These are phyloP conservation scores for Xylaria cubensis DNA, from an alignment of 495 filamentous ascomycete genomes.

Conservation along the genomic window DNA sequence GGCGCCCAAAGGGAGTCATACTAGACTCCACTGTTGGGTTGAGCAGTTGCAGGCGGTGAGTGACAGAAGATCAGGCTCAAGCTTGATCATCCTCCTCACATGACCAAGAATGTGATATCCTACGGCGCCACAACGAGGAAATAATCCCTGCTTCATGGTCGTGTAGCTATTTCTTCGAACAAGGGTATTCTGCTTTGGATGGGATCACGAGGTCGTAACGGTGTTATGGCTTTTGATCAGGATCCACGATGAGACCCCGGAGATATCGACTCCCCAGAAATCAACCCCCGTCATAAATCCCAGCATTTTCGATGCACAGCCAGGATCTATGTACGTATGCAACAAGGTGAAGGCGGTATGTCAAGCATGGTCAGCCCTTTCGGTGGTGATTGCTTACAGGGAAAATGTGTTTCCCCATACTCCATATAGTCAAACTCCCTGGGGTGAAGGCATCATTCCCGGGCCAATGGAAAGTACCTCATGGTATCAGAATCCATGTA, in stretches of 20 bases:
- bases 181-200: constrained; percentile 14
- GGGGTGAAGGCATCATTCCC: neutral
- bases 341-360: constrained; percentile 25
- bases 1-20: constrained; percentile 25
- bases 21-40: constrained; percentile 27
- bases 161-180: constrained; percentile 13
- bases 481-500: constrained; percentile 13
- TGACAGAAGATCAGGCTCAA: constrained; percentile 28
- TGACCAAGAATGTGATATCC: constrained; percentile 23
- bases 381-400: constrained; percentile 21
- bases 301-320: constrained; percentile 22
- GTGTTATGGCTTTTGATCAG: constrained; percentile 21
- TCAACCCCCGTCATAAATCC: constrained; percentile 14
- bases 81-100: constrained; percentile 25
- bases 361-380: constrained; percentile 25
- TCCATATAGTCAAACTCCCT: constrained; percentile 13
- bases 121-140: constrained; percentile 13
- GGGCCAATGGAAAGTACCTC: neutral
- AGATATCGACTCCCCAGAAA: constrained; percentile 19
- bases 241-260: constrained; percentile 22
- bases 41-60: constrained; percentile 30
- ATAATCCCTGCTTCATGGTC: constrained; percentile 12
- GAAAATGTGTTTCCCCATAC: constrained; percentile 18
- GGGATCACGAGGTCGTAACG: constrained; percentile 23
- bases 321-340: constrained; percentile 14